Base-by-base conservation (phyloP, 2,329 filamentous ascomycete species). In the Colletotrichum orchidophilum region DNA sequence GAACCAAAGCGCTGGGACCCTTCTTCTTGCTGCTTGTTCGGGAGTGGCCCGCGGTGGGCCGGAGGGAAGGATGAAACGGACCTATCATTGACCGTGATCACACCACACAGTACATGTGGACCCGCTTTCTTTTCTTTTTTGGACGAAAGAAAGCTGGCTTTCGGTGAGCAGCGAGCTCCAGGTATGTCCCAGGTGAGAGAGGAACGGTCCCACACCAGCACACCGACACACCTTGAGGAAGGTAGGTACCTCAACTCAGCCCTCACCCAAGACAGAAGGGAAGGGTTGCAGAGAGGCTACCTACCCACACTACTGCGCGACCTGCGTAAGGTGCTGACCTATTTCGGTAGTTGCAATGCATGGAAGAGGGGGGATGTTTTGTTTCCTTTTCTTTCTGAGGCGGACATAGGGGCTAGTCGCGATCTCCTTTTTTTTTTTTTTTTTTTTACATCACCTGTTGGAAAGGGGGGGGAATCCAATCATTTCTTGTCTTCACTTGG, bases 1-100 rank as follows among this genome's bases (percentile, higher is more conserved):
- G 69, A 70, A 71, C 69, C 69, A 71, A 63, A 59, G 60, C 69
- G 69, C 59, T 64, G 69, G 69, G 69, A 70, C 68, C 68, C 58
- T 52, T 26, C 50, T 27, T 61, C 39, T 65, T 18, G 31, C 33
- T 70, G 54, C 26, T 39, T 39, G 39, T 55, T 71, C 69, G 69
- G 69, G 69, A 71, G 64, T 63, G 65, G 59, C 69, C 69, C 65
- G 69, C 60, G 53, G 69, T 71, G 65, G 65, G 27, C 31, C 53
- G 15, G 33, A 49, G 58, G 59, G n/a, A 60, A 5, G 21, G 33
- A n/a, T 63, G 31, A 33, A 61, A 33, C 39, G 4, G n/a, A 21
- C 58, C 58, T 49, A 61, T 61, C 26, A 21, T 42, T 42, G 39
- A 42, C 39, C 39, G n/a, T 24, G 24, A 7, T 21, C n/a, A n/a